Evolutionary conservation across 148 eudicot species (phyloP), one percentile per base, ranked within the genome.

Genomic region (Beta vulgaris): DNA sequence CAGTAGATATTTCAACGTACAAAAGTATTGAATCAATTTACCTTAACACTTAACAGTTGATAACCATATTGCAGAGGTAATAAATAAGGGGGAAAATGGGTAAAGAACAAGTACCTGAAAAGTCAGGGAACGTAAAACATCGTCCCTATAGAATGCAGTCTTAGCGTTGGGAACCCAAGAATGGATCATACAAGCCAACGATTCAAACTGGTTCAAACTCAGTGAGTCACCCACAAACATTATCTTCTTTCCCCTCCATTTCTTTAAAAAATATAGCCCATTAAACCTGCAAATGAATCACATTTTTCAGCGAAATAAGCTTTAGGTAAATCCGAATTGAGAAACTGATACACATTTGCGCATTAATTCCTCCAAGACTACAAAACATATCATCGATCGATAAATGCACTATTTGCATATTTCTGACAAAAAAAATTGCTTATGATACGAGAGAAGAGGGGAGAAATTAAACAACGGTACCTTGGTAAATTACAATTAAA

Each of bases 221-320:
- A 91, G 67, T 31, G 96, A 93, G 77, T 93, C 96, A 31, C 96
- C 98, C 40, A 93, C 98, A 77, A 93, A 93, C 96, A 91, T 93
- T 19, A 91, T 89, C 84, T 84, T 90, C 86, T 93, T 93, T 70
- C 98, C 93, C 70, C 86, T 86, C 86, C 86, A 87, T 76, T 85
- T 86, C 79, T 79, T 83, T 87, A 93, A 73, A 69, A 93, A 88
- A 34, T 79, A 35, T 74, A 86, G n/a, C 79, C 91, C 98, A 85
- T 89, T 89, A 77, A 93, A 93, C 75, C 98, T 93, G 78, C 29
- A 28, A 65, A 43, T 29, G 4, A 14, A 54, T n/a, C 59, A 54
- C 51, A 49, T 49, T 49, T 49, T 49, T 16, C 23, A 49, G 0
- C 54, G n/a, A n/a, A n/a, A n/a, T n/a, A n/a, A n/a, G n/a, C n/a